Conservation (phyloP, 192 early-diverging fungal species). For the Linnemannia schmuckeri region DNA sequence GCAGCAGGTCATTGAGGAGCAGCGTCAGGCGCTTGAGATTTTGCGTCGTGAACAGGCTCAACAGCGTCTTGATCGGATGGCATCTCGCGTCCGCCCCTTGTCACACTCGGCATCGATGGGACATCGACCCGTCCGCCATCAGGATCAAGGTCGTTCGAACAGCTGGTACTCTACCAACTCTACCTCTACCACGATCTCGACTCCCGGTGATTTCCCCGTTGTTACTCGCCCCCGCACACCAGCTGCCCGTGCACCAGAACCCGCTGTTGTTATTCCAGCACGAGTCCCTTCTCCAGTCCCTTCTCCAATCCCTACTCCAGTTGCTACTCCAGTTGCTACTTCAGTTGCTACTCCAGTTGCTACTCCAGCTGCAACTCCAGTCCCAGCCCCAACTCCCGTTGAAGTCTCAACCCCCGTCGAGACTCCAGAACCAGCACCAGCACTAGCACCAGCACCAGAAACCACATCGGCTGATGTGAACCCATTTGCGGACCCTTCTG, state of each 20-base stretch:
- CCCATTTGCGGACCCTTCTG: constrained; percentile 45
- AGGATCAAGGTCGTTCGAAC: neutral
- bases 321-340: neutral
- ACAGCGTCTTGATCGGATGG: constrained; percentile 18
- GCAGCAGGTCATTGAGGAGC: neutral
- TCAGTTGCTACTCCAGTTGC: neutral
- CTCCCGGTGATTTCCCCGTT: constrained; percentile 35
- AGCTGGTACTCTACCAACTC: neutral
- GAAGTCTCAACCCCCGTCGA: neutral
- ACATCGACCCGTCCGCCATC: neutral
- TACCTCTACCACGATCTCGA: neutral
- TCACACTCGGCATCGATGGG: neutral
- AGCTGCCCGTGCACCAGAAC: neutral
- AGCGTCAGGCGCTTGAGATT: neutral
- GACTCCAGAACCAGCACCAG: neutral
- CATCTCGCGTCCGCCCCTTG: constrained; percentile 3
- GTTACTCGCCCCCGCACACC: constrained; percentile 12
- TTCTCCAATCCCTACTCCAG: neutral
- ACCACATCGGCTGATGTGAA: constrained; percentile 6
- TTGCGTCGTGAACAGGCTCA: constrained; percentile 6
- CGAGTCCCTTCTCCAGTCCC: neutral
- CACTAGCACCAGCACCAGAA: neutral
- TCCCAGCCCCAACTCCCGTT: neutral
- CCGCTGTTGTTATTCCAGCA: neutral
- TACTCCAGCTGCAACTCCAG: neutral